Evolutionary conservation across 768 basidiomycete genomes (phyloP).

Genomic region (Tricholoma saponaceum): DNA sequence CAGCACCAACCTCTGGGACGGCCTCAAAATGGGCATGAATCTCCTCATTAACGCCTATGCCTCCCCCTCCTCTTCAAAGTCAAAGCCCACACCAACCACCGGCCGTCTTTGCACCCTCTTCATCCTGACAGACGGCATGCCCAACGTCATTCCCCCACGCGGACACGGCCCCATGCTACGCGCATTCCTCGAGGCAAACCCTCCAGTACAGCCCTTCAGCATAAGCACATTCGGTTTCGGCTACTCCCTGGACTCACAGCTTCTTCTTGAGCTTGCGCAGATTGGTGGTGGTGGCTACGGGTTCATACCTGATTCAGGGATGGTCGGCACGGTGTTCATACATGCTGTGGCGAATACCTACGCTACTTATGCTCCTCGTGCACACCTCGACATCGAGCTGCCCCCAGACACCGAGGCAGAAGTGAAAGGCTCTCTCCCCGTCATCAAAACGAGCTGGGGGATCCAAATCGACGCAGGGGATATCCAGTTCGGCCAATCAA

Average conservation of each 20-base stretch:
- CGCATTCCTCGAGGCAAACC: background rate
- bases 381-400: background rate
- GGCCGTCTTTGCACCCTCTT: background rate
- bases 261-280: background rate
- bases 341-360: background rate
- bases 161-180: background rate
- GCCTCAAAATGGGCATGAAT: background rate
- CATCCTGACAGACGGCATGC: background rate
- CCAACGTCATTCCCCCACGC: background rate
- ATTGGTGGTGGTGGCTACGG: background rate
- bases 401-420: background rate
- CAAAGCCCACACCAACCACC: background rate
- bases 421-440: background rate
- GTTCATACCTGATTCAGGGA: background rate
- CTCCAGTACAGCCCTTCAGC: background rate
- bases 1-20: background rate
- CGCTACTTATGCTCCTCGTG: background rate
- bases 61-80: background rate
- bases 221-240: background rate
- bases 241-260: background rate
- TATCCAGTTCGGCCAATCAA: background rate
- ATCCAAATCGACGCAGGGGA: background rate
- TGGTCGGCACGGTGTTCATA: background rate
- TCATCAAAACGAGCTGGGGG: background rate
- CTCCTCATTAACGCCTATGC: background rate